Percentiles rank a stretch among this genome's conserved stretches.
Conservation (phyloP, 1,139 yeast genomes). For the Spathaspora sp. region DNA sequence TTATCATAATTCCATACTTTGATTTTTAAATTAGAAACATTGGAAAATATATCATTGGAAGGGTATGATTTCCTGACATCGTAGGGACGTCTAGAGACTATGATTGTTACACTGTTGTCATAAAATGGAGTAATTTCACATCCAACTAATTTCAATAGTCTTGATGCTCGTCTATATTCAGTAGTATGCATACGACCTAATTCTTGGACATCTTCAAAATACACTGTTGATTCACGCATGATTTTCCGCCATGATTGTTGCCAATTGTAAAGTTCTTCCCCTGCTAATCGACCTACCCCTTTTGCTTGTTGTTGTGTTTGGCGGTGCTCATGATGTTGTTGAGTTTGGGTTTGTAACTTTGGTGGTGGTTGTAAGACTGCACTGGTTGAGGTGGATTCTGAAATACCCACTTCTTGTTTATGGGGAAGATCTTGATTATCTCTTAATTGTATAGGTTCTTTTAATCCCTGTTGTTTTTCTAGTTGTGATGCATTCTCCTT, state of each 20-base stretch:
- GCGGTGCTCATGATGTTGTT: constrained; percentile 7
- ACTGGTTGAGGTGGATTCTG: neutral
- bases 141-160: constrained; percentile 57
- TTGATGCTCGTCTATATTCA: constrained; percentile 54
- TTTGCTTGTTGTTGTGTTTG: constrained; percentile 10
- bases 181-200: constrained; percentile 41
- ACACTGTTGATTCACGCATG: constrained; percentile 71
- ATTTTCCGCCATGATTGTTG: constrained; percentile 78
- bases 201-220: constrained; percentile 69
- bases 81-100: constrained; percentile 59
- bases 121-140: constrained; percentile 73
- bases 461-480: constrained; percentile 1
- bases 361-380: constrained; percentile 5
- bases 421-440: neutral
- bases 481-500: neutral
- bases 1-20: constrained; percentile 91
- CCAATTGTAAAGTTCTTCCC: constrained; percentile 68
- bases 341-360: constrained; percentile 5
- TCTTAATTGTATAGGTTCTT: neutral
- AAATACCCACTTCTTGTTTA: neutral
- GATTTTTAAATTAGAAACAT: constrained; percentile 59
- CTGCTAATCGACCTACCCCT: constrained; percentile 30
- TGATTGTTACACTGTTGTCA: constrained; percentile 77
- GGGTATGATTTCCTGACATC: constrained; percentile 26
- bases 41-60: constrained; percentile 63